Evolutionary conservation across 1,139 yeast genomes (phyloP), one percentile per base, ranked within the genome.

Genomic region (Groenewaldozyma sp.): DNA sequence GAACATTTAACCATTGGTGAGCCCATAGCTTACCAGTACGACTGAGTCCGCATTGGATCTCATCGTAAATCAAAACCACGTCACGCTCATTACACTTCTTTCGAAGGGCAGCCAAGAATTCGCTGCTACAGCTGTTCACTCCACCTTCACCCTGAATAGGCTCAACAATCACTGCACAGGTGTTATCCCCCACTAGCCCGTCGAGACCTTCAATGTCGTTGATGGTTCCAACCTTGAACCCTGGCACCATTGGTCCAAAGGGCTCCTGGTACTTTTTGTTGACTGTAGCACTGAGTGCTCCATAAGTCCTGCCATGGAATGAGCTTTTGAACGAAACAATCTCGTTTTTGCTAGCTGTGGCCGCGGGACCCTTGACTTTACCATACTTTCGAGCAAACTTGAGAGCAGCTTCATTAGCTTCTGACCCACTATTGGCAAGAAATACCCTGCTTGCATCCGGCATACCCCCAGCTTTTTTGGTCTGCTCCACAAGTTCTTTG

Each of bases 111-210:
- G 67, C 56, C 49, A 91, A 67, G 54, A 86, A 87, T 33, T 76
- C 83, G 0, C 63, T 55, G 24, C 74, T 70, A 41, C 84, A 73
- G 17, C 78, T 75, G 53, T 78, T 77, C 18, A 91, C 79, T 45
- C 98, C 98, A 41, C 98, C 98, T 66, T 91, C 98, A 50, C 97
- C 98, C 66, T 91, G 98, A 45, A 91, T 79, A 17, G 98, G 98
- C 64, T 91, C 98, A 31, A 91, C 78, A 42, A 91, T 88, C 29
- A 91, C 93, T 39, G 88, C 98, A 55, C 95, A 86, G 0, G 95
- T 80, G 52, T 80, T 76, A 7, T 80, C 82, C 45, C 71, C 71
- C 40, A 87, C 78, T 14, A 78, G 55, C 2, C 60, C 53, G 46
- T 76, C 70, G 10, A 84, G 78, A 24, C 80, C 71, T 37, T 65